Evolutionary conservation across 805 yeast species (phyloP).

Genomic region (Ogataea trehalophila): DNA sequence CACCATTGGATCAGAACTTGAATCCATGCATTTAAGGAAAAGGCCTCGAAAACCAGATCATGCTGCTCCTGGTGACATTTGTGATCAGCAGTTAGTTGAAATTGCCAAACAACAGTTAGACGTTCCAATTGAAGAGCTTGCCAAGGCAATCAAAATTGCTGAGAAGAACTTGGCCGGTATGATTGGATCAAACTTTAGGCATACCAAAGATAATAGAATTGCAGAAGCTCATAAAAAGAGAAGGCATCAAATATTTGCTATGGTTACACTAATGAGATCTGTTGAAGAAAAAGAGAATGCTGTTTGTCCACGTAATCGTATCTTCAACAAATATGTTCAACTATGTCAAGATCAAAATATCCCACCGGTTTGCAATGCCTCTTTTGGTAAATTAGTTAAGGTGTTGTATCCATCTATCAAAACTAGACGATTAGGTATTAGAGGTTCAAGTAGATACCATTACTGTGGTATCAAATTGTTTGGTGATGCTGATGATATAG

Average conservation of each 20-base stretch:
- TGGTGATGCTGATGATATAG: conserved; percentile 31
- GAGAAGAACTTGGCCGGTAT: conserved; percentile 22
- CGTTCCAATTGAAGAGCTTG: conserved; percentile 33
- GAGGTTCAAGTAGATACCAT: conserved; percentile 81
- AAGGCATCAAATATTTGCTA: conserved; percentile 73
- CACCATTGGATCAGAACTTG: neutral
- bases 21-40: conserved; percentile 14
- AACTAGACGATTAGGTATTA: conserved; percentile 74
- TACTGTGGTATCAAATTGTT: conserved; percentile 66
- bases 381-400: conserved; percentile 70
- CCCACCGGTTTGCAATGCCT: conserved; percentile 67
- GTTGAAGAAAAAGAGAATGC: conserved; percentile 47
- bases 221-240: conserved; percentile 37
- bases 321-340: conserved; percentile 62
- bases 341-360: conserved; percentile 49
- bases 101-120: conserved; percentile 32
- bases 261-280: conserved; percentile 70
- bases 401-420: conserved; percentile 60
- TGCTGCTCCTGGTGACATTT: conserved; percentile 30
- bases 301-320: conserved; percentile 59
- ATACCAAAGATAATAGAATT: conserved; percentile 14
- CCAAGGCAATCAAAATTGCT: conserved; percentile 29
- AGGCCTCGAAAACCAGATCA: conserved; percentile 30
- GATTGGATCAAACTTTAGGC: conserved; percentile 8
- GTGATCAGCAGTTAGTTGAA: conserved; percentile 34